These are phyloP conservation scores for Schizopora paradoxa DNA, from an alignment of 1,284 basidiomycete species.

Conservation along the genomic window DNA sequence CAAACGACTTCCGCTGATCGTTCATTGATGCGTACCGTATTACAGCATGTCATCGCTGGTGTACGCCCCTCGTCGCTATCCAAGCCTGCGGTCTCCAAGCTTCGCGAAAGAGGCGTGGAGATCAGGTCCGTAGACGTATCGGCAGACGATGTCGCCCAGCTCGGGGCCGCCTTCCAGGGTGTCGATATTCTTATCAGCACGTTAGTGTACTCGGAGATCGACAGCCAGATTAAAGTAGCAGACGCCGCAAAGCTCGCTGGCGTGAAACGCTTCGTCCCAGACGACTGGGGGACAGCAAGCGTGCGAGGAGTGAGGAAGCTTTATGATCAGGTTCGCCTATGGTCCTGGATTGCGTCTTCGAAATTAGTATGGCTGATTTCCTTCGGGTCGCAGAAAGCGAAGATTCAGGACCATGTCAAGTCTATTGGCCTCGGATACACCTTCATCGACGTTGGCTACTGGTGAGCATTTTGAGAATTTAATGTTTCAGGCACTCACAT, in stretches of 20 bases:
- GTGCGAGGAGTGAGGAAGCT: conserved; percentile 6
- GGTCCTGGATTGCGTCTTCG: not conserved
- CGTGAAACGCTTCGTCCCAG: conserved; percentile 16
- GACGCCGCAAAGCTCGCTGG: conserved; percentile 15
- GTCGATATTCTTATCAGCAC: conserved; percentile 12
- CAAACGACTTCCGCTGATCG: no score
- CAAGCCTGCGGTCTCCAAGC: conserved; percentile 3
- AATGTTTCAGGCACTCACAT: not conserved
- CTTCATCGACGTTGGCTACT: conserved; percentile 19
- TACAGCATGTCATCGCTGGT: conserved; percentile 11
- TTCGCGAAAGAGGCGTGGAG: conserved; percentile 10
- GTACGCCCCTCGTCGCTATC: conserved; percentile 10
- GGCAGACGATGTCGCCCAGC: conserved; percentile 1
- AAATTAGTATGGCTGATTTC: not conserved
- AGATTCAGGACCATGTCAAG: conserved; percentile 8
- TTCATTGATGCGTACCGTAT: no score
- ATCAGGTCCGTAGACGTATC: conserved; percentile 10
- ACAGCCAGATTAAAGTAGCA: not conserved
- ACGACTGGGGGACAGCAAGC: conserved; percentile 14
- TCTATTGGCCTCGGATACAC: conserved; percentile 14
- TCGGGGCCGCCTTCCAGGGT: not conserved
- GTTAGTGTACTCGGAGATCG: not conserved
- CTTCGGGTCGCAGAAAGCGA: conserved; percentile 12
- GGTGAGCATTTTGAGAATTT: conserved; percentile 4
- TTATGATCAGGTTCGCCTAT: conserved; percentile 4